Evolutionary conservation across 768 basidiomycete species (phyloP).

Genomic region (Tephrocybe sp.): DNA sequence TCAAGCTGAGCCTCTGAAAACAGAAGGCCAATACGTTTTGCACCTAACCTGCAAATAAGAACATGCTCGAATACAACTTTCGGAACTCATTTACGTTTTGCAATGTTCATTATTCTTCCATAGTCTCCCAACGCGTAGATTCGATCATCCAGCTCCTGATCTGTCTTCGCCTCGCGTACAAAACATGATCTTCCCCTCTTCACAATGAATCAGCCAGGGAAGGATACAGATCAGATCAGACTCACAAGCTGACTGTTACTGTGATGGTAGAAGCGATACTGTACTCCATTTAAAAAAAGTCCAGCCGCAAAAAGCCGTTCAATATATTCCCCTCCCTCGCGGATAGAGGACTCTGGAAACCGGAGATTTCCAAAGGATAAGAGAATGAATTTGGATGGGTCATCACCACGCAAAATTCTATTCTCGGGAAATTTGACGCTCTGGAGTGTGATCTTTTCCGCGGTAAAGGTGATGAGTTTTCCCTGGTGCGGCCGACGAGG

Average conservation of each 20-base stretch:
- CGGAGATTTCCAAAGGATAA: conserved; percentile 53
- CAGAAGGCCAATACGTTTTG: conserved; percentile 67
- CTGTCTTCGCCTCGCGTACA: conserved; percentile 51
- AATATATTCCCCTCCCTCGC: conserved; percentile 55
- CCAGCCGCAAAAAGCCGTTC: conserved; percentile 53
- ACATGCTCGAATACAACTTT: background rate
- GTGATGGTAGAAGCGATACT: conserved; percentile 72
- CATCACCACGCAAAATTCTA: conserved; percentile 58
- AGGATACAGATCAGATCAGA: background rate
- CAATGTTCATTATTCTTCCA: conserved; percentile 57
- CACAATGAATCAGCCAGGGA: background rate
- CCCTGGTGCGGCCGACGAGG: conserved; percentile 34
- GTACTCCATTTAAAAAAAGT: conserved; percentile 53
- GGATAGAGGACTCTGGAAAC: conserved; percentile 52
- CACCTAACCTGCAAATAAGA: conserved; percentile 38
- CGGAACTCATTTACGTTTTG: conserved; percentile 48
- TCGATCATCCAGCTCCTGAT: conserved; percentile 55
- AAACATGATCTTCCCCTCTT: conserved; percentile 67
- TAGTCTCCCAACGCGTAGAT: conserved; percentile 63
- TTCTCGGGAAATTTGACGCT: conserved; percentile 53
- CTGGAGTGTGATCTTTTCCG: conserved; percentile 50
- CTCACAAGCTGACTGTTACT: conserved; percentile 67
- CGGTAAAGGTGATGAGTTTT: conserved; percentile 51
- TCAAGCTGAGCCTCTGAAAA: conserved; percentile 67
- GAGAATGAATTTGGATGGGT: conserved; percentile 55